A percentile compares a stretch with the other conserved stretches of the same genome.
Conservation (phyloP, 2,329 filamentous ascomycete species). For the Fusarium mexicanum region DNA sequence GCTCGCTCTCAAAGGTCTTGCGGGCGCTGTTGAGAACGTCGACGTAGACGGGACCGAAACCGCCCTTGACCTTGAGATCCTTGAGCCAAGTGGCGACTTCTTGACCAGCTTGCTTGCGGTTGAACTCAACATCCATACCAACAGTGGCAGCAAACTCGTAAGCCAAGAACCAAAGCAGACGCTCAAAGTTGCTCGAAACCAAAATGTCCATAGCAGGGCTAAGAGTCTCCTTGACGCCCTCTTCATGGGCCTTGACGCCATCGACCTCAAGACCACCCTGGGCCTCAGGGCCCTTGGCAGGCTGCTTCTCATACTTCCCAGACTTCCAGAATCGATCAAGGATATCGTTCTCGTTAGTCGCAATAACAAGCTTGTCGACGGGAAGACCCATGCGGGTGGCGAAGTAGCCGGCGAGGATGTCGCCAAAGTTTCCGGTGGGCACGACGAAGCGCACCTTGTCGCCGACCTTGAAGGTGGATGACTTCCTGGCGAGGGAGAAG, state of each 20-base stretch:
- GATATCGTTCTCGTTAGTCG: conserved; percentile 98
- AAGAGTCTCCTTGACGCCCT: conserved; percentile 88
- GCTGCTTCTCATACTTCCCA: conserved; percentile 88
- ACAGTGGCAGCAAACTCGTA: conserved; percentile 72
- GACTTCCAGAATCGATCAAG: conserved; percentile 94
- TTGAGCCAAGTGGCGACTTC: conserved; percentile 82
- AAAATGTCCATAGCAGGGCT: conserved; percentile 98
- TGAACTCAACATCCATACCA: conserved; percentile 72
- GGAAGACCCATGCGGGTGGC: conserved; percentile 90
- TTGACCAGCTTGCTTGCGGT: conserved; percentile 75
- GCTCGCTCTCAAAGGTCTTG: conserved; percentile 82
- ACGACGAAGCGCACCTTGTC: conserved; percentile 86
- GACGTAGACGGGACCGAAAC: conserved; percentile 80
- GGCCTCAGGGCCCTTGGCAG: conserved; percentile 65
- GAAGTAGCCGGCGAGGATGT: conserved; percentile 94
- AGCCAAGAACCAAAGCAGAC: conserved; percentile 91
- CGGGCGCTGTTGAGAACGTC: conserved; percentile 77
- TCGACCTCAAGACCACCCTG: conserved; percentile 72
- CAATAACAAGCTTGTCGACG: conserved; percentile 86
- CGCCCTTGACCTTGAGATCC: conserved; percentile 81
- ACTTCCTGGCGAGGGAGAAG: conserved; percentile 76
- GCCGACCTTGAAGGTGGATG: conserved; percentile 68
- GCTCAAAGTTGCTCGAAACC: conserved; percentile 96
- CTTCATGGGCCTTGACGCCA: conserved; percentile 70
- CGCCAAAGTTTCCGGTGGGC: conserved; percentile 93